Conservation (phyloP, 306 rosid species). For the Trifolium dubium region DNA sequence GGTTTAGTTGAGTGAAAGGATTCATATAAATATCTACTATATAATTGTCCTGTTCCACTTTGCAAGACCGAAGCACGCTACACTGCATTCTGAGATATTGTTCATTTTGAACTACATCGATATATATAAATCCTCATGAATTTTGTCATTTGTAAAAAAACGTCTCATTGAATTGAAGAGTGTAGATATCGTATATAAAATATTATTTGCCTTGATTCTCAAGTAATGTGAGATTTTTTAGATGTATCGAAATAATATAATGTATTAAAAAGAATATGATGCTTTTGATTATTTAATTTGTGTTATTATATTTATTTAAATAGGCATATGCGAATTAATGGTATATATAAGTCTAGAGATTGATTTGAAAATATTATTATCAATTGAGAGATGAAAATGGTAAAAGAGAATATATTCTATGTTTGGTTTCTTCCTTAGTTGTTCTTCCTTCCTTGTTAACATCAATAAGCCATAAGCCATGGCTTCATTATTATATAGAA, state of each 20-base stretch:
- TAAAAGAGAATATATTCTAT: slow-evolving; percentile 72
- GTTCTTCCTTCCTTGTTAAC: slow-evolving; percentile 40
- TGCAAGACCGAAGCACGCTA: too few relatives aligned
- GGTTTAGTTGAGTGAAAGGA: slow-evolving; percentile 48
- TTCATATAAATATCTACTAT: slow-evolving; percentile 38
- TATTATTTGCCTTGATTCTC: too few relatives aligned
- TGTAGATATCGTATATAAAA: too few relatives aligned
- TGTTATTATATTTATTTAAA: not conserved
- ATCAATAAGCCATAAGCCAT: slow-evolving; percentile 41
- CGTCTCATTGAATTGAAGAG: too few relatives aligned
- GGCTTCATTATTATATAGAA: slow-evolving; percentile 64
- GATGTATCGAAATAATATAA: not conserved
- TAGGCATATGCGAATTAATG: slow-evolving; percentile 5
- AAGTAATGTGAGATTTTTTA: too few relatives aligned
- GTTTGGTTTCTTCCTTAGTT: slow-evolving; percentile 44
- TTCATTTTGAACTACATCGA: too few relatives aligned
- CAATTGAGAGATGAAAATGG: slow-evolving; percentile 48
- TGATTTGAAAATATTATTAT: slow-evolving; percentile 48
- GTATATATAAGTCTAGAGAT: slow-evolving; percentile 35
- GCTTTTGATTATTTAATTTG: slow-evolving; percentile 19
- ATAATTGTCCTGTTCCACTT: not conserved
- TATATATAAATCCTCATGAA: too few relatives aligned
- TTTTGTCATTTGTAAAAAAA: too few relatives aligned
- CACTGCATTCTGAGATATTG: too few relatives aligned
- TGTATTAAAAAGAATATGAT: slow-evolving; percentile 41